Conservation (phyloP, 768 basidiomycete species). For the Zangia roseola region DNA sequence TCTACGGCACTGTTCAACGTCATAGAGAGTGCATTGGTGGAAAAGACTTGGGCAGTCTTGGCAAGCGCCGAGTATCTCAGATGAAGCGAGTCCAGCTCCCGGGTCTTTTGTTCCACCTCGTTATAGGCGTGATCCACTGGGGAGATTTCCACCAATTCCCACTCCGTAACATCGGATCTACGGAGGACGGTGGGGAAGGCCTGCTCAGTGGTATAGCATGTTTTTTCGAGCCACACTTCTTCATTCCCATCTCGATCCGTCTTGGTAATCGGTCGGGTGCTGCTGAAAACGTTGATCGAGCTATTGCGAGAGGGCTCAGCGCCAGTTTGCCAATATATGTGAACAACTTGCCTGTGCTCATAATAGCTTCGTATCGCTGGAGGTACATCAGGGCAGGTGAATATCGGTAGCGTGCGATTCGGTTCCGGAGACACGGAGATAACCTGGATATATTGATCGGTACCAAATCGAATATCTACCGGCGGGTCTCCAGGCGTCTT, state of each 20-base stretch:
- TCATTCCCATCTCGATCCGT: slow-evolving; percentile 61
- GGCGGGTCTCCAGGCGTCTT: slow-evolving; percentile 74
- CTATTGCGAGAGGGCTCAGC: slow-evolving; percentile 38
- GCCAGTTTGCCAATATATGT: neutral
- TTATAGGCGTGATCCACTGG: slow-evolving; percentile 81
- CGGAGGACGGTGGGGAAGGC: slow-evolving; percentile 89
- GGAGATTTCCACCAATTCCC: slow-evolving; percentile 73
- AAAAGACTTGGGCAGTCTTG: slow-evolving; percentile 68
- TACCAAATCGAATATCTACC: slow-evolving; percentile 76
- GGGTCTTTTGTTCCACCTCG: slow-evolving; percentile 79
- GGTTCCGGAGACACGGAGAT: slow-evolving; percentile 85
- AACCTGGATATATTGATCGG: slow-evolving; percentile 86
- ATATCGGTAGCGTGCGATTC: slow-evolving; percentile 70
- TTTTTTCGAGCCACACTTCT: slow-evolving; percentile 88
- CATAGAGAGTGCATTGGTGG: slow-evolving; percentile 84
- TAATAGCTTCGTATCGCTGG: slow-evolving; percentile 80
- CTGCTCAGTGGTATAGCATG: slow-evolving; percentile 81
- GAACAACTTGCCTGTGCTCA: slow-evolving; percentile 65
- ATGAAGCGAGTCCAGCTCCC: slow-evolving; percentile 68
- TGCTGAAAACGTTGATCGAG: slow-evolving; percentile 81
- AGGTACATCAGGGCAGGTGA: slow-evolving; percentile 83
- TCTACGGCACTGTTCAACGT: slow-evolving; percentile 86
- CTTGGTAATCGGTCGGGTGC: slow-evolving; percentile 66
- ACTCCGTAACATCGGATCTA: slow-evolving; percentile 78
- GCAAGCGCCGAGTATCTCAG: slow-evolving; percentile 74